These are phyloP conservation scores for Suillus subalutaceus DNA, from an alignment of 768 basidiomycete species.

Conservation along the genomic window DNA sequence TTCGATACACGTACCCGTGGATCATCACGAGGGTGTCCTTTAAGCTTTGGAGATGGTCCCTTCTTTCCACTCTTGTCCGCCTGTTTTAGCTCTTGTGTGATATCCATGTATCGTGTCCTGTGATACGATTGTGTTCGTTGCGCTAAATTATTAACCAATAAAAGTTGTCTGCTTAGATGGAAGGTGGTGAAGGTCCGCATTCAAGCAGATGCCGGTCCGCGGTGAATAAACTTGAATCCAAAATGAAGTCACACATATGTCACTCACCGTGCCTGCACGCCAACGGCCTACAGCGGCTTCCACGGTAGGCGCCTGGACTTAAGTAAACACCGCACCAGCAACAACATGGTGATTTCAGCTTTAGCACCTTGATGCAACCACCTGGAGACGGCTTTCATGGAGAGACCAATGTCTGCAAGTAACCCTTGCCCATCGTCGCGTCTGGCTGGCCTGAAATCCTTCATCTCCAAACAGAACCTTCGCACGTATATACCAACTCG, in stretches of 20 bases:
- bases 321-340: too few relatives aligned
- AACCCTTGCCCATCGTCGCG: constrained; percentile 39
- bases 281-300: neutral
- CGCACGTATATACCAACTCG: constrained; percentile 29
- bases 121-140: constrained; percentile 1
- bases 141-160: neutral
- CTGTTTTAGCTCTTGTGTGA: constrained; percentile 15
- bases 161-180: neutral
- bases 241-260: neutral
- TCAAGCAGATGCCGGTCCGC: neutral
- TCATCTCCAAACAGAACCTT: constrained; percentile 48
- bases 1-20: constrained; percentile 78
- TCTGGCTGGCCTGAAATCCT: constrained; percentile 47
- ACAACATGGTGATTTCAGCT: neutral
- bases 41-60: constrained; percentile 44
- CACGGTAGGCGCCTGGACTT: neutral
- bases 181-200: constrained; percentile 17
- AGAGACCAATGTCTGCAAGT: constrained; percentile 14
- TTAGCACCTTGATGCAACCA: neutral
- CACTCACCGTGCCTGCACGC: constrained; percentile 12
- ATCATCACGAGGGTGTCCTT: constrained; percentile 64
- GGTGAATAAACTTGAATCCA: neutral
- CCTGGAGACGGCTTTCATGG: constrained; percentile 8
- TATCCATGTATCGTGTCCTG: constrained; percentile 1
- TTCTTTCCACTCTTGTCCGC: constrained; percentile 14